Base-by-base conservation (phyloP, 441 rosid species). In the Euphorbia corollata region DNA sequence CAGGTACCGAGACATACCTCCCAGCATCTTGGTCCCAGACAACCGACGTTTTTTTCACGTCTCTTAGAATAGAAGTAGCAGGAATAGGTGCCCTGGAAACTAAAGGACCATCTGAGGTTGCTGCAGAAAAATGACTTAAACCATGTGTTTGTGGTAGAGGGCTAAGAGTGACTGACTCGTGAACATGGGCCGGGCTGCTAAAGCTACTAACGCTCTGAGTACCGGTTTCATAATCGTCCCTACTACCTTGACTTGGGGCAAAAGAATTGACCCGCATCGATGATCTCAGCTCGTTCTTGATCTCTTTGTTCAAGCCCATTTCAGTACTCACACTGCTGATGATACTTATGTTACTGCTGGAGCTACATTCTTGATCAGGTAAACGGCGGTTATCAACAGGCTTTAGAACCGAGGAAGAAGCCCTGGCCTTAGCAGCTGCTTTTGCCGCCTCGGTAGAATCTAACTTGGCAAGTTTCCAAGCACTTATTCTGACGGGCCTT, bases 11-110 rank as follows among this genome's bases (percentile, higher is more conserved):
- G 59, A 88, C 80, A 53, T 86, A 92, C 74, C 98, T 84, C 41
- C 97, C 96, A 27, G 98, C 94, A 69, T 92, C 97, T 74, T 87
- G 96, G 76, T 92, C 97, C 96, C 97, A 90, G n/a, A 87, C 86
- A 64, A 88, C 97, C 57, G 96, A 88, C 20, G 94, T 85, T 75
- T 87, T 81, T 74, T 83, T 88, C 60, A 85, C 86, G 50, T 90
- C 97, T 74, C 96, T 78, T 23, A 82, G 85, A 77, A 86, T 82
- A 65, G 94, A 87, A 60, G 90, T 68, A 50, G 94, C 69, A 58
- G 94, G 87, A 64, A 27, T 27, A 27, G 32, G 32, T 27, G 32
- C n/a, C n/a, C n/a, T n/a, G n/a, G n/a, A n/a, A n/a, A n/a, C n/a
- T n/a, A n/a, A n/a, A n/a, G n/a, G n/a, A n/a, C n/a, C n/a, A n/a